Base-by-base conservation (phyloP, 495 filamentous ascomycete genomes). In the Staphylotrichum longicolle region DNA sequence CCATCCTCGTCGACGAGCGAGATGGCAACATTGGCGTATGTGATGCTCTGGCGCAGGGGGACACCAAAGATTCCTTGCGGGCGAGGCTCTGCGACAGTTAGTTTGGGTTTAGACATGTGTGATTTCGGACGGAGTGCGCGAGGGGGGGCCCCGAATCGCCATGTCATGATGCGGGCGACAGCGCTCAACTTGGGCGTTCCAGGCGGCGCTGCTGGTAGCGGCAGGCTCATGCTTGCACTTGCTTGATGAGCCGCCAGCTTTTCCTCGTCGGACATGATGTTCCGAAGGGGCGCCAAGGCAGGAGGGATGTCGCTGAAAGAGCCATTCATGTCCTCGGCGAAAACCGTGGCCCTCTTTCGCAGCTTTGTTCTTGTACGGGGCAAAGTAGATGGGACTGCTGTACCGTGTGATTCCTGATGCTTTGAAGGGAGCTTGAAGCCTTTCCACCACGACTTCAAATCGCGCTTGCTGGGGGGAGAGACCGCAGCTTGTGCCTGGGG, bases 11-110 rank as follows among this genome's bases (percentile, higher is more conserved):
- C 91, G 63, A 91, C 89, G 39, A 99, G 84, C 54, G 93, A 97
- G 67, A 99, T 99, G 54, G 94, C 94, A 63, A 99, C 94, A 74
- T 99, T 99, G 58, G 94, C 94, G 70, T 99, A 99, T 37, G 90
- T 88, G 73, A 99, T 99, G 78, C 93, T 97, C 64, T 89, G 85
- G 61, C 90, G 89, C 50, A 99, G 85, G 1, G 94, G 91, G n/a
- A 98, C 85, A 49, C 93, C 93, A 74, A 98, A 98, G 57, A 98
- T 98, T 37, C 80, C 79, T 20, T 75, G 75, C 27, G 71, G 71
- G 10, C 70, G 75, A 27, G 69, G 54, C 20, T 79, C 76, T 79
- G 64, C 64, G 65, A 63, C 48, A 60, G 53, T 71, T 66, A 68
- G 61, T 67, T 62, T 65, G n/a, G 34, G 40, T 53, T 61, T 55